Percentiles rank a stretch among this genome's conserved stretches.
These are phyloP conservation scores for Rhynchosporium secalis DNA, from an alignment of 2,329 filamentous ascomycete genomes.

Conservation along the genomic window DNA sequence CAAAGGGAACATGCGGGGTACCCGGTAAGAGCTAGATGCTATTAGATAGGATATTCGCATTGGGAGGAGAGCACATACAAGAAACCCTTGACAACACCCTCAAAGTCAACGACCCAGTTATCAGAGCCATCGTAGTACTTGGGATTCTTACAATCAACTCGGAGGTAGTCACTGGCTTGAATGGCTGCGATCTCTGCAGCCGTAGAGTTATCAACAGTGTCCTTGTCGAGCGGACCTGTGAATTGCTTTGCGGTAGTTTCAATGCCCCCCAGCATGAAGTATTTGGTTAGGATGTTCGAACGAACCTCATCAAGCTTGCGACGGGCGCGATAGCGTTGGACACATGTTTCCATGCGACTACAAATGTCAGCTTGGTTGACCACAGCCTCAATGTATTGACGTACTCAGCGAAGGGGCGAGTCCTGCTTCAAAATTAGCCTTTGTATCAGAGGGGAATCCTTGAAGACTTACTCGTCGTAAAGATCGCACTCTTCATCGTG, in stretches of 20 bases:
- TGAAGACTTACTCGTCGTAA: constrained; percentile 62
- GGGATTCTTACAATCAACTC: constrained; percentile 41
- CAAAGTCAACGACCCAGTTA: constrained; percentile 80
- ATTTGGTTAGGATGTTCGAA: constrained; percentile 70
- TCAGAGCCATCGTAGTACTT: constrained; percentile 54
- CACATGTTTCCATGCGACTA: constrained; percentile 78
- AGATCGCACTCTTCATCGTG: constrained; percentile 64
- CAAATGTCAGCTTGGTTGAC: constrained; percentile 21
- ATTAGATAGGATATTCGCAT: constrained; percentile 22
- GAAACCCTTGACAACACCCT: constrained; percentile 74
- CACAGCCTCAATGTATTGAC: constrained; percentile 25
- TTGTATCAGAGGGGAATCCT: neutral
- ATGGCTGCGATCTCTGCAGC: constrained; percentile 64
- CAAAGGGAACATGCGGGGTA: constrained; percentile 57
- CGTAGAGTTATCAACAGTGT: constrained; percentile 62
- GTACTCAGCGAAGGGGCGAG: constrained; percentile 59
- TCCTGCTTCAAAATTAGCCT: constrained; percentile 42
- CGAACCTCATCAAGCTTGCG: constrained; percentile 70
- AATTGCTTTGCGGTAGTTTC: constrained; percentile 62
- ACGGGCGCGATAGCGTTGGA: constrained; percentile 76
- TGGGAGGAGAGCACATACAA: constrained; percentile 54
- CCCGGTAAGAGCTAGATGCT: constrained; percentile 51
- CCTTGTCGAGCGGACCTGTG: constrained; percentile 55
- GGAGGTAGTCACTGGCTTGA: constrained; percentile 62
- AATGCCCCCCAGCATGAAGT: constrained; percentile 81